These are phyloP conservation scores for Geosmithia morbida DNA, from an alignment of 2,329 filamentous ascomycete species.

Conservation along the genomic window DNA sequence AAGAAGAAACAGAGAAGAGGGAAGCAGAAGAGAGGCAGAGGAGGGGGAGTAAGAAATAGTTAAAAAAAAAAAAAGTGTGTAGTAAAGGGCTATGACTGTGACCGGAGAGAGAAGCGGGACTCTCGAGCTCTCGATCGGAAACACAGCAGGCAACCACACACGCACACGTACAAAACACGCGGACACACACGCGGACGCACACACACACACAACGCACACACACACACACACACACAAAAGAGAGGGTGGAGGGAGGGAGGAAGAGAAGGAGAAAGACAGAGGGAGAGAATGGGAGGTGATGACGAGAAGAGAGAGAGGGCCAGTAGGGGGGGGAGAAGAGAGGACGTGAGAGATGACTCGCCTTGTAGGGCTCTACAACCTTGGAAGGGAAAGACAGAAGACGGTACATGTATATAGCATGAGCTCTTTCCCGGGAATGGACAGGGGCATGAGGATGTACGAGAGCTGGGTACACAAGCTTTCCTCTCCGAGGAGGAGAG, in stretches of 20 bases:
- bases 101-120: too few relatives aligned
- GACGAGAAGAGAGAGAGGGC: not conserved
- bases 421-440: too few relatives aligned
- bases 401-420: constrained; percentile 27
- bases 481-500: too few relatives aligned
- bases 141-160: too few relatives aligned
- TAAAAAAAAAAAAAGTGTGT: not conserved
- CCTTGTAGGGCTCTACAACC: not conserved
- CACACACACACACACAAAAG: too few relatives aligned
- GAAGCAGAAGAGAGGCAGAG: not conserved
- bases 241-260: not conserved
- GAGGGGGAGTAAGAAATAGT: not conserved
- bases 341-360: not conserved
- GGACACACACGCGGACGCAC: too few relatives aligned
- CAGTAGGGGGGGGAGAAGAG: not conserved
- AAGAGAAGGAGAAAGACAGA: not conserved
- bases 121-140: too few relatives aligned
- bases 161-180: too few relatives aligned
- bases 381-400: constrained; percentile 3
- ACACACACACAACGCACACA: too few relatives aligned
- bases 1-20: not conserved
- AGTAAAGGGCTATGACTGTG: too few relatives aligned
- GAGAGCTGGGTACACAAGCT: too few relatives aligned
- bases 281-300: not conserved
- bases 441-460: too few relatives aligned